Percentiles rank a stretch among this genome's conserved stretches.
Evolutionary conservation across 305 asterid genomes (phyloP).

Genomic region (Fraxinus platypoda): DNA sequence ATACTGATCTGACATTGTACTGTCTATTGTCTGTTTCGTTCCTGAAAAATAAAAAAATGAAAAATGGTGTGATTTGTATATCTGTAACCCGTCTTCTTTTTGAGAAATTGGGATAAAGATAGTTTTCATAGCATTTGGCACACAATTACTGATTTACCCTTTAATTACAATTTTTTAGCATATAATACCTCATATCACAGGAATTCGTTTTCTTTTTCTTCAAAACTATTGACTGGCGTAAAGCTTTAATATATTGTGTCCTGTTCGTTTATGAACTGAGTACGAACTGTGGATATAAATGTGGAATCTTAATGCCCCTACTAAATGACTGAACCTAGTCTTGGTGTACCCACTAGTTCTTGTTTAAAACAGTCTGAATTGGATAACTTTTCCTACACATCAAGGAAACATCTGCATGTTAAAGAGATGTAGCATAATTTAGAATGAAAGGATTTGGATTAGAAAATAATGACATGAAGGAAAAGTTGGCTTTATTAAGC

Average conservation of each 20-base stretch:
- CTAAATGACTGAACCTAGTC: neutral
- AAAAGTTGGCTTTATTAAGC: neutral
- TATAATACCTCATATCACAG: neutral
- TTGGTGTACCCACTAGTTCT: neutral
- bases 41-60: neutral
- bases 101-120: neutral
- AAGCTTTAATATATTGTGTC: neutral
- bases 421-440: neutral
- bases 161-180: neutral
- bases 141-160: neutral
- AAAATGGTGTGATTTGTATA: neutral
- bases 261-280: neutral
- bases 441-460: neutral
- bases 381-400: neutral
- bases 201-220: neutral
- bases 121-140: neutral
- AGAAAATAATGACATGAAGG: neutral
- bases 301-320: neutral
- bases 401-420: neutral
- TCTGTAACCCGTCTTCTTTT: neutral
- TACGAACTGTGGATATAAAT: neutral
- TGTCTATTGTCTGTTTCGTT: neutral
- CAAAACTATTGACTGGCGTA: neutral
- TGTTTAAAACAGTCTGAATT: neutral
- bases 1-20: neutral